Conservation (phyloP, 108 stramenopile species). For the Nannochloropsis granulata region DNA sequence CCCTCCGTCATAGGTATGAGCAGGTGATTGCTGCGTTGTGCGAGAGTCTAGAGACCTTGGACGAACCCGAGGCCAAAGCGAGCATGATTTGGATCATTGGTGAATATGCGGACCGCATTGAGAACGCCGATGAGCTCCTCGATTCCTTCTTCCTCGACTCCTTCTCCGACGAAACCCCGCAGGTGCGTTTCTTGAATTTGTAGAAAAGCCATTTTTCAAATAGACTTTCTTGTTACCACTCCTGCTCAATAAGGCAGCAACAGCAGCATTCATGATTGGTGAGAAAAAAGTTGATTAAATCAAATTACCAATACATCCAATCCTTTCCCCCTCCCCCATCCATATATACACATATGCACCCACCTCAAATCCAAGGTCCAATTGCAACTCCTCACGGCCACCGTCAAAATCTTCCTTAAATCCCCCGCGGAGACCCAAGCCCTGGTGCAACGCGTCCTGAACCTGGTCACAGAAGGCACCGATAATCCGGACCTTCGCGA, state of each 20-base stretch:
- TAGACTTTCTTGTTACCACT: too few species aligned
- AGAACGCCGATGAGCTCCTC: conserved; percentile 95
- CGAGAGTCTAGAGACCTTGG: conserved; percentile 93
- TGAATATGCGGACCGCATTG: conserved; percentile 98
- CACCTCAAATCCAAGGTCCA: conserved; percentile 61
- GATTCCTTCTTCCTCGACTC: conserved; percentile 62
- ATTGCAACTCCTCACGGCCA: conserved; percentile 90
- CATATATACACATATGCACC: not conserved
- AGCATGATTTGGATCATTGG: conserved; percentile 99
- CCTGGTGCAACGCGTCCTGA: conserved; percentile 86
- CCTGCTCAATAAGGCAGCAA: too few species aligned
- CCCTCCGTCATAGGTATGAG: conserved; percentile 49
- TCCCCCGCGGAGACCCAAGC: conserved; percentile 84
- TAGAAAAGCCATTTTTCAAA: too few species aligned
- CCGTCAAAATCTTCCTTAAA: conserved; percentile 97
- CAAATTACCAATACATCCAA: not conserved
- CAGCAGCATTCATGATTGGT: not conserved
- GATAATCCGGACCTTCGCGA: conserved; percentile 98
- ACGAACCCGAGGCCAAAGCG: conserved; percentile 97
- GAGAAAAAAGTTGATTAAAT: not conserved
- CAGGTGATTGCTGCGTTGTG: conserved; percentile 92
- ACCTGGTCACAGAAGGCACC: conserved; percentile 88
- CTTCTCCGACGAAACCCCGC: not conserved
- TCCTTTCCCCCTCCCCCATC: not conserved
- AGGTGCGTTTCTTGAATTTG: not conserved